Conservation (phyloP, 352 stramenopile species). For the Phytophthora melonis region DNA sequence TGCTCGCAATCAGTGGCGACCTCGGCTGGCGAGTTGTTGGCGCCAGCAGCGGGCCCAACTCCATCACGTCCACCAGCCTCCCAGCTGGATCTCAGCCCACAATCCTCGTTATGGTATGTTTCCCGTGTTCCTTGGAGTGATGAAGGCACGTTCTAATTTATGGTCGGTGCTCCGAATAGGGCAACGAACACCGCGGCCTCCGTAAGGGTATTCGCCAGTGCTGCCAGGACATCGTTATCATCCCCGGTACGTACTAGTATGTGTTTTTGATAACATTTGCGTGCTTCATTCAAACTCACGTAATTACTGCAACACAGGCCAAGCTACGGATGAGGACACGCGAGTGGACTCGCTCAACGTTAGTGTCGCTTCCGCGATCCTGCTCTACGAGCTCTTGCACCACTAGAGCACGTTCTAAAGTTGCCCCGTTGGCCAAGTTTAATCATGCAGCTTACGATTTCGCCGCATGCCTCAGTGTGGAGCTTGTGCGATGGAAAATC, state of each 20-base stretch:
- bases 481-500: constrained; percentile 61
- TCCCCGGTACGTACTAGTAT: constrained; percentile 61
- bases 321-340: constrained; percentile 67
- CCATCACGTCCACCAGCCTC: constrained; percentile 68
- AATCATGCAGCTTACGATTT: constrained; percentile 13
- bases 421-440: neutral
- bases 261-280: constrained; percentile 6
- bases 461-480: constrained; percentile 34
- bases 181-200: constrained; percentile 82
- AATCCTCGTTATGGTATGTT: constrained; percentile 83
- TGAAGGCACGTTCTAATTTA: neutral
- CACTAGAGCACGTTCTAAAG: constrained; percentile 42
- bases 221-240: constrained; percentile 80
- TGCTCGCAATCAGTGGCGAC: constrained; percentile 67
- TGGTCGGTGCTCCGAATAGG: constrained; percentile 35
- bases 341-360: constrained; percentile 87
- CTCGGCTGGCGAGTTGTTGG: constrained; percentile 80
- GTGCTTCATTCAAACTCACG: constrained; percentile 2
- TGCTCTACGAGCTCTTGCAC: constrained; percentile 83
- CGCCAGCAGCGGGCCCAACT: constrained; percentile 77
- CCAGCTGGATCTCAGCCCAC: constrained; percentile 54
- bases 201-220: constrained; percentile 77
- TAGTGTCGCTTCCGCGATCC: constrained; percentile 76
- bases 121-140: neutral
- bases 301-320: constrained; percentile 33